Conservation (phyloP, 2,329 filamentous ascomycete genomes). For the Xylaria sp. region DNA sequence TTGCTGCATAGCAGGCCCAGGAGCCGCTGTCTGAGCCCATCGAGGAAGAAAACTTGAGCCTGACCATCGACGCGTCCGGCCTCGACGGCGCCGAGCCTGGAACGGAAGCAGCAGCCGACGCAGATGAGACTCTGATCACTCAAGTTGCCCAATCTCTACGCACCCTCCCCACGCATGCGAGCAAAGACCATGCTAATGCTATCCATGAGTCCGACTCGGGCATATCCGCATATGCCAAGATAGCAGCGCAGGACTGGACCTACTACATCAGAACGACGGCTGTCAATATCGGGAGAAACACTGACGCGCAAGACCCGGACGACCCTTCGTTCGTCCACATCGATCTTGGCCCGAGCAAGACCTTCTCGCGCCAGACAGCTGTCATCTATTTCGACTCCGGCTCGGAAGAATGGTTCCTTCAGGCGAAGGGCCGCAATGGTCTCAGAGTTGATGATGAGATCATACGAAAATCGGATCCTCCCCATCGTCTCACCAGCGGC, state of each 20-base stretch:
- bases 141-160: slow-evolving; percentile 65
- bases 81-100: slow-evolving; percentile 29
- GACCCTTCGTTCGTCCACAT: slow-evolving; percentile 76
- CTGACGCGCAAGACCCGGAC: slow-evolving; percentile 61
- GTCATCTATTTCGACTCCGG: slow-evolving; percentile 78
- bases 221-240: slow-evolving; percentile 82
- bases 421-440: slow-evolving; percentile 91
- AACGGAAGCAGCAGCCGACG: slow-evolving; percentile 50
- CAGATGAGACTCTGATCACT: slow-evolving; percentile 67
- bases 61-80: slow-evolving; percentile 45
- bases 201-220: slow-evolving; percentile 71
- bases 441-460: slow-evolving; percentile 82
- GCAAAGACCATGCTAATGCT: slow-evolving; percentile 71
- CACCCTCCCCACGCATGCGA: slow-evolving; percentile 65
- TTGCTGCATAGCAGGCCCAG: slow-evolving; percentile 51
- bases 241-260: slow-evolving; percentile 84
- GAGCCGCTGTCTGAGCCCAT: slow-evolving; percentile 57
- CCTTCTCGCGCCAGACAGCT: slow-evolving; percentile 81
- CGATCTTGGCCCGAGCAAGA: slow-evolving; percentile 86
- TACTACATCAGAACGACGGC: slow-evolving; percentile 82
- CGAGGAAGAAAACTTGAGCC: slow-evolving; percentile 51
- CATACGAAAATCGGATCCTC: slow-evolving; percentile 72
- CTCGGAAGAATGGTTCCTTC: slow-evolving; percentile 80
- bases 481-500: slow-evolving; percentile 79
- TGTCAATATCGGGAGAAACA: slow-evolving; percentile 79